Conservation (phyloP, 2,329 filamentous ascomycete species). For the Rutstroemia sp. region DNA sequence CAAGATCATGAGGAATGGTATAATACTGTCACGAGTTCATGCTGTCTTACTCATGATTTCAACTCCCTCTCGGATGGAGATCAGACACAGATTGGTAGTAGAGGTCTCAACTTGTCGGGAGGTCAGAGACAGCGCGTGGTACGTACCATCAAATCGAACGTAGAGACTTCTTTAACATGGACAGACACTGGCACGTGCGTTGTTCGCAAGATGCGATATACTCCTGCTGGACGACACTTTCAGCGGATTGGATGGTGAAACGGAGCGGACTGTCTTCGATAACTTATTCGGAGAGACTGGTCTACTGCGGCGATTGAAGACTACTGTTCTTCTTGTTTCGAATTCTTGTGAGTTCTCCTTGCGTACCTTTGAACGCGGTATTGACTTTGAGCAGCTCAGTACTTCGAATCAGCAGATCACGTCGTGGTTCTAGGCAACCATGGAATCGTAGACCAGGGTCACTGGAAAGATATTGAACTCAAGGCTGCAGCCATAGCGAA, state of each 20-base stretch:
- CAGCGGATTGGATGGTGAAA: constrained; percentile 39
- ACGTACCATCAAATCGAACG: background rate
- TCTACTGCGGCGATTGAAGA: constrained; percentile 32
- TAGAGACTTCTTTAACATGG: background rate
- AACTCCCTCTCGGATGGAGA: constrained; percentile 30
- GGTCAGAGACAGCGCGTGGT: constrained; percentile 38
- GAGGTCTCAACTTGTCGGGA: constrained; percentile 37
- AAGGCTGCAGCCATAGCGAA: background rate
- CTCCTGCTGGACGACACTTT: constrained; percentile 41
- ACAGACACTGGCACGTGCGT: constrained; percentile 37
- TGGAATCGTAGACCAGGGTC: background rate
- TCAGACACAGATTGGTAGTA: constrained; percentile 34
- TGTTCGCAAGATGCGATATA: constrained; percentile 35
- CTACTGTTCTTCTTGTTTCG: constrained; percentile 38
- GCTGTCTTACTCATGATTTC: constrained; percentile 24
- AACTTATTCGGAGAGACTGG: constrained; percentile 36
- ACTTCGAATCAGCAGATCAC: constrained; percentile 34
- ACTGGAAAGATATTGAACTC: background rate
- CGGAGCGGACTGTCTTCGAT: constrained; percentile 36
- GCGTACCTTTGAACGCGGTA: background rate
- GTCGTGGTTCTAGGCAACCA: constrained; percentile 29
- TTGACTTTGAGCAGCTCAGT: constrained; percentile 27
- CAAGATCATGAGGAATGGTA: constrained; percentile 27
- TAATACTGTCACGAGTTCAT: constrained; percentile 23
- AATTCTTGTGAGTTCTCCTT: constrained; percentile 30